A percentile compares a stretch with the other conserved stretches of the same genome.
phyloP scores from a whole-genome alignment of 441 rosid species.

The Sinapis alba region DNA sequence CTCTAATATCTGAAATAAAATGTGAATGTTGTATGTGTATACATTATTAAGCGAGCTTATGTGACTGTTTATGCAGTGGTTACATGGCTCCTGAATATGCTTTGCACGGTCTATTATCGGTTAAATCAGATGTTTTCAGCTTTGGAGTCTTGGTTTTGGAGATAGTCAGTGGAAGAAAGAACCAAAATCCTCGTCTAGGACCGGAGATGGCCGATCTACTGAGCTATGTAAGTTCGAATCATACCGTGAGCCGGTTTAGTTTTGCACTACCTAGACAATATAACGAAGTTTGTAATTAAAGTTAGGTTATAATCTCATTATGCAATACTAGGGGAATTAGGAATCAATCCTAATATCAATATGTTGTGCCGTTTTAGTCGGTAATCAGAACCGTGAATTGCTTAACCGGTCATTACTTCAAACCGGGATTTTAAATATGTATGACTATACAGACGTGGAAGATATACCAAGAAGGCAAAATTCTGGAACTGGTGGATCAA shows the following conservation, averaged over 20 bases:
- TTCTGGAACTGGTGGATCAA: slow-evolving; percentile 68
- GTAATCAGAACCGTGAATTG: not conserved
- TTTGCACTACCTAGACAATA: not conserved
- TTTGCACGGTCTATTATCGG: slow-evolving; percentile 76
- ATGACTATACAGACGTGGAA: slow-evolving; percentile 62
- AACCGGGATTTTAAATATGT: slow-evolving; percentile 1
- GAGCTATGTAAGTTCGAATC: slow-evolving; percentile 67
- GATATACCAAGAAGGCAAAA: slow-evolving; percentile 56
- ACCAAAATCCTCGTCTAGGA: slow-evolving; percentile 50
- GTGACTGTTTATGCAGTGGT: slow-evolving; percentile 57
- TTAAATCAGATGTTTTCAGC: slow-evolving; percentile 85
- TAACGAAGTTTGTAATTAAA: not conserved
- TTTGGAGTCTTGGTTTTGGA: slow-evolving; percentile 81
- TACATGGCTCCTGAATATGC: slow-evolving; percentile 98
- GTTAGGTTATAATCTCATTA: not conserved
- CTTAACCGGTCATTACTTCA: not conserved
- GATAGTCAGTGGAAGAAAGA: slow-evolving; percentile 85
- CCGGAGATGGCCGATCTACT: slow-evolving; percentile 66
- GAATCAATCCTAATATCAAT: not conserved
- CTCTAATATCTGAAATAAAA: not conserved
- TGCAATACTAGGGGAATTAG: not conserved
- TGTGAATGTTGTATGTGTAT: slow-evolving; percentile 10
- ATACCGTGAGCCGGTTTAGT: not conserved
- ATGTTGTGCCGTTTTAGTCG: not conserved
- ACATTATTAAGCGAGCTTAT: not conserved